Base-by-base conservation (phyloP, 2,329 filamentous ascomycete species). In the Curvularia lunata region DNA sequence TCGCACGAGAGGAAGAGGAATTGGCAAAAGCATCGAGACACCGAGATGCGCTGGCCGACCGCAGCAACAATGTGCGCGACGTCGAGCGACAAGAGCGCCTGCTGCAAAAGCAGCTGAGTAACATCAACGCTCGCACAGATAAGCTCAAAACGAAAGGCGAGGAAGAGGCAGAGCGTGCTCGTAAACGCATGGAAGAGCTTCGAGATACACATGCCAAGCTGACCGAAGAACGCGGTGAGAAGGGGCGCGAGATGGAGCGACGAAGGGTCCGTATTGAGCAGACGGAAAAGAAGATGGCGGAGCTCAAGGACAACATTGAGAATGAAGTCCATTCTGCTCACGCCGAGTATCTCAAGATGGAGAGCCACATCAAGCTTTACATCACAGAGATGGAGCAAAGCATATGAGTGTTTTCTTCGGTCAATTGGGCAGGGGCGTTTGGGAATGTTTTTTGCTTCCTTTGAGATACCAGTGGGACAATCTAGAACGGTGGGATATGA, bases 271-370 rank as follows among this genome's bases (percentile, higher is more conserved):
- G 93, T 59, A 98, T 99, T 63, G 95, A 99, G 79, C 92, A 97
- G 81, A 97, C 92, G 8, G 94, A 98, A 84, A 98, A 98, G 82
- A 98, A 98, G 93, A 99, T 98, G 94, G 88, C 90, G 47, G 95
- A 99, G 77, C 84, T 99, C 67, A 98, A 97, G 75, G 95, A 98
- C 76, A 96, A 95, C 70, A 97, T 99, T 62, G 94, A 98, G 74
- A 93, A 89, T 61, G 95, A 99, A 78, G 89, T 98, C 8, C 91
- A 95, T 73, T 87, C 86, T 54, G 92, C 95, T 1, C 88, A 96
- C 69, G 93, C 96, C 65, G 92, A 98, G 81, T 99, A 97, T 78
- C 85, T 96, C 74, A 97, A 97, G 86, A 90, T 99, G 87, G 94
- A 98, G 77, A 89, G 92, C 37, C 95, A 99, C 75, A 96, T 99